Percentiles rank a stretch among this genome's conserved stretches.
Conservation (phyloP, 345 rosid genomes). For the Firmiana major region DNA sequence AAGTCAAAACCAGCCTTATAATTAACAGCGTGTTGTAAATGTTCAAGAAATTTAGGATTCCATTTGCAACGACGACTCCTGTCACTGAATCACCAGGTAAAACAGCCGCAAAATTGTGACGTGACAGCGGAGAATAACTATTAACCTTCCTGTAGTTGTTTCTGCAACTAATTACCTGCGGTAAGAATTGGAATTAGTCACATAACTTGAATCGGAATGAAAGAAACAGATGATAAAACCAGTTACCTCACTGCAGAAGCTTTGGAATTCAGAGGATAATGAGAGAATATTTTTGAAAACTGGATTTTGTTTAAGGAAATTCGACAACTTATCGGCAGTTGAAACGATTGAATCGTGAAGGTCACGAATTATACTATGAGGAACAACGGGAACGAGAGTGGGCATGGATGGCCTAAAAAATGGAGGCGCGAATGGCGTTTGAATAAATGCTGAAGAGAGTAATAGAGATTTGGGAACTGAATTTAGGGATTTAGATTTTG, state of each 20-base stretch:
- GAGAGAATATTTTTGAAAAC: constrained; percentile 38
- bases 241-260: constrained; percentile 44
- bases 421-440: not conserved
- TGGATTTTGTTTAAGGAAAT: constrained; percentile 43
- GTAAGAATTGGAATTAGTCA: not conserved
- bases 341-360: constrained; percentile 41
- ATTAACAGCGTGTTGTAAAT: constrained; percentile 78
- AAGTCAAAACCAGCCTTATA: constrained; percentile 81
- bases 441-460: not conserved
- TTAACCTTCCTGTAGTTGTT: constrained; percentile 31
- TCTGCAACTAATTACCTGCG: constrained; percentile 50
- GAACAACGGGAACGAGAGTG: constrained; percentile 24
- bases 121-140: constrained; percentile 25
- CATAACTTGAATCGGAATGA: not conserved
- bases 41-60: constrained; percentile 69
- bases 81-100: constrained; percentile 90
- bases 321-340: constrained; percentile 31
- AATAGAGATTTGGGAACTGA: not conserved
- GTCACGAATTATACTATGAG: constrained; percentile 36
- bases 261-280: constrained; percentile 40
- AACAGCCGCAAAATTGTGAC: constrained; percentile 75
- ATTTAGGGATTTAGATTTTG: not conserved
- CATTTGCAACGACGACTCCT: constrained; percentile 83
- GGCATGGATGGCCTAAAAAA: not conserved
- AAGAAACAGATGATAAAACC: not conserved